Base-by-base conservation (phyloP, 2,329 filamentous ascomycete species). In the Arthrobotrys sphaeroides region DNA sequence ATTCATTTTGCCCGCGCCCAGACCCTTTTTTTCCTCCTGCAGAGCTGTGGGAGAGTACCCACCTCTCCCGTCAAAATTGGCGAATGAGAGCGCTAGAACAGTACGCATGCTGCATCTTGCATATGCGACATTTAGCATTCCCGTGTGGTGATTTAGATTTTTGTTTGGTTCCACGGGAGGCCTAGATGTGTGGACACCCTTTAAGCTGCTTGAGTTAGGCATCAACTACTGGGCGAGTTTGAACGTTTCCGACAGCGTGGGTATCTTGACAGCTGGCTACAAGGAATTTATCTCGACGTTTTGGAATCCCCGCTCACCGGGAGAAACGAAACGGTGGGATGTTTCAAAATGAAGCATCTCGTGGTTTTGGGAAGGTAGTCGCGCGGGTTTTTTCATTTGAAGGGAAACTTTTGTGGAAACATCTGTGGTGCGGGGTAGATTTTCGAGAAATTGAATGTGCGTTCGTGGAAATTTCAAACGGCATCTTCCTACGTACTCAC, bases 171-270 rank as follows among this genome's bases (percentile, higher is more conserved):
- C 5, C 24, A 60, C 43, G 49, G 33, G 40, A 53, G 36, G 47
- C 28, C 47, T 40, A 67, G n/a, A 31, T 42, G n/a, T 40, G 12
- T 57, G 31, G 53, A 9, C 12, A 28, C 18, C 4, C 12, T 57
- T 47, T 36, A 65, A 61, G 28, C 40, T 55, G n/a, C n/a, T n/a
- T n/a, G n/a, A n/a, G n/a, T 53, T 53, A 10, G 74, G 79, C 78
- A 80, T 80, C 31, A 38, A 22, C n/a, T n/a, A n/a, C n/a, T 38
- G 38, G 12, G 51, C 51, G 51, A 38, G 20, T 53, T 55, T 20
- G 16, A 7, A 7, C 18, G n/a, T 22, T 2, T 53, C n/a, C n/a
- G n/a, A 10, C 28, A 33, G 10, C 5, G 5, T 33, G 28, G 10
- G 31, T 24, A 38, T 24, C 13, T 24, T 55, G 31, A 24, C 16